Conservation (phyloP, 2,329 filamentous ascomycete species). For the Penicillium sclerotigenum region DNA sequence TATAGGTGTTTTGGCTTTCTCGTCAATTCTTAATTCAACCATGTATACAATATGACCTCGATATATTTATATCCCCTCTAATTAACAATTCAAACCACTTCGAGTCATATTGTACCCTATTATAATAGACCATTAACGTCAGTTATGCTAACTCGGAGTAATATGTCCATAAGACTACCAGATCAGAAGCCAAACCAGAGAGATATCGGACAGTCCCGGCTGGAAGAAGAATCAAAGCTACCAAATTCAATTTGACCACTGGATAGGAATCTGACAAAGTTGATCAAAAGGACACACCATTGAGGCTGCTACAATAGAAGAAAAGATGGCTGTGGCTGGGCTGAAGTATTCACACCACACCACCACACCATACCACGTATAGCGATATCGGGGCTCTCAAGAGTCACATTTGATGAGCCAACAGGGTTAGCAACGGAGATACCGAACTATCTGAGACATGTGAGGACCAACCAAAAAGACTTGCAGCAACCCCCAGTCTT, state of each 20-base stretch:
- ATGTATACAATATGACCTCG: not conserved
- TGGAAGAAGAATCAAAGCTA: not conserved
- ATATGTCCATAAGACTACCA: not conserved
- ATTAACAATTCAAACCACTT: not conserved
- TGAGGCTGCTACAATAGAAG: too few species aligned
- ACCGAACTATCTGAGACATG: conserved; percentile 3
- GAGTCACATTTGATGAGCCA: not conserved
- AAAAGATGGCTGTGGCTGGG: not conserved
- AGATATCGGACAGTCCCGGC: not conserved
- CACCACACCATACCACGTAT: too few species aligned
- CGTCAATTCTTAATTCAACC: too few species aligned
- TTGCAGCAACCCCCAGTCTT: too few species aligned
- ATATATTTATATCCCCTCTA: not conserved
- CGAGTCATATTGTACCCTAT: not conserved
- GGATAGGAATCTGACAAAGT: not conserved
- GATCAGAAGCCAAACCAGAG: not conserved
- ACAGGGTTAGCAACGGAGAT: not conserved
- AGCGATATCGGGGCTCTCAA: not conserved
- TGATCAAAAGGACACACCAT: not conserved
- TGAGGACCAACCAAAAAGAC: not conserved
- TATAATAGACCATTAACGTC: not conserved
- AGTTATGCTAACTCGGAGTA: not conserved
- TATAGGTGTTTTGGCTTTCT: not conserved
- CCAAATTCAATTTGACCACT: not conserved
- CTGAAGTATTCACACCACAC: not conserved